Evolutionary conservation across 495 filamentous ascomycete genomes (phyloP), one percentile per base, ranked within the genome.

Genomic region (Penicillium steckii): DNA sequence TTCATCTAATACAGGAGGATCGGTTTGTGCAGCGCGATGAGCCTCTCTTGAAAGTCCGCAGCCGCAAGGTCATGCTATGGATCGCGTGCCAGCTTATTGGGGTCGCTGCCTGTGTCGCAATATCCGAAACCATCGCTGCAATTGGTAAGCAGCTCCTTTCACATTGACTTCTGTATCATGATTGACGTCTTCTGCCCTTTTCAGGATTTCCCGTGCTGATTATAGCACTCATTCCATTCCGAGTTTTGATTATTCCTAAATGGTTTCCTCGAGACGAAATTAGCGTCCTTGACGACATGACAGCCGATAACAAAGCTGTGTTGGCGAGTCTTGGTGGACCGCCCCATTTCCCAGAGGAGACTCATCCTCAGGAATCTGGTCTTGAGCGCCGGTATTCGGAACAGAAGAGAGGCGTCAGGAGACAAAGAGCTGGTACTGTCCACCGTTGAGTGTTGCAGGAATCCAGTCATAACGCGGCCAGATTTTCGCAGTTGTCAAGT

Each of bases 61-160:
- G 80, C 8, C 74, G 81, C 13, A 58, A 59, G 13, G 81, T 83
- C 4, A 67, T 89, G 40, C 90, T 85, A 80, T 92, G 89, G 64
- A 80, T 91, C 1, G 66, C 56, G 8, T 70, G 87, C 24, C 82
- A 94, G 69, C 64, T 90, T 8, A 8, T 85, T 18, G 85, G 84
- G 1, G 89, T 95, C 58, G 86, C 70, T 3, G 86, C 85, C 4
- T 90, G 85, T 3, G 89, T 95, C 62, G 90, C 88, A 7, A 89
- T 94, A 54, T 89, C 89, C n/a, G 88, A 93, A 67, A 94, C 90
- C 0, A 86, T 93, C 33, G 90, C 88, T 4, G 90, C 90, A 12
- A 91, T 94, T 40, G 87, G 90, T 52, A 33, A 8, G 45, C 29
- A 44, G 30, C 15, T 41, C 17, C 37, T 30, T 40, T 10, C 41